Percentiles rank a stretch among this genome's conserved stretches.
Conservation (phyloP, 441 rosid genomes). For the Jatropha multifida region DNA sequence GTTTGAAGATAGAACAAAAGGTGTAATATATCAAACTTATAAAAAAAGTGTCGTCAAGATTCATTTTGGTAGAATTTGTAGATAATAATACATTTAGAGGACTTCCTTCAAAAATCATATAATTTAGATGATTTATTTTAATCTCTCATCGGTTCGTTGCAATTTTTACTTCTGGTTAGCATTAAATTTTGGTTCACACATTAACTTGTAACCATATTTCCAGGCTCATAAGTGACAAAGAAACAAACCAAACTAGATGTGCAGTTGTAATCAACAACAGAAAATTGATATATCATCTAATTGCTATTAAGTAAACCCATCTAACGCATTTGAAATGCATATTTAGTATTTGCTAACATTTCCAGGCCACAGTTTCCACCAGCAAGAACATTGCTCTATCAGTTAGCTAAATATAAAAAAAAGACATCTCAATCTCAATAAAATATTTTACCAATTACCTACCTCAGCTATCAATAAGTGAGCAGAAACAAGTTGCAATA, state of each 20-base stretch:
- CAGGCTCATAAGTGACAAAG: background rate
- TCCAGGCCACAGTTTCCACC: background rate
- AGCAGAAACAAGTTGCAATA: background rate
- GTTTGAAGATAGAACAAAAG: too few species aligned
- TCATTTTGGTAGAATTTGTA: too few species aligned
- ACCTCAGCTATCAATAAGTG: too few species aligned
- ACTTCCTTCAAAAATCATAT: too few species aligned
- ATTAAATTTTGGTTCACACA: too few species aligned
- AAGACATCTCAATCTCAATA: background rate
- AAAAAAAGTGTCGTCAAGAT: too few species aligned
- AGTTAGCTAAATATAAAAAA: background rate
- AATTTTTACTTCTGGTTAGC: too few species aligned
- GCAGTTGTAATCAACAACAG: background rate
- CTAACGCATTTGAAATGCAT: background rate
- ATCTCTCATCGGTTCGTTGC: background rate
- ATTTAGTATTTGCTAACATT: background rate
- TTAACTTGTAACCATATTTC: background rate
- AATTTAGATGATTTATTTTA: too few species aligned
- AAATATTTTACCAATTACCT: too few species aligned
- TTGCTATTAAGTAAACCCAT: background rate
- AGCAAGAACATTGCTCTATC: background rate
- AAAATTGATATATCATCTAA: background rate
- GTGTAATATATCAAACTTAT: too few species aligned
- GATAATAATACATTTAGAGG: too few species aligned
- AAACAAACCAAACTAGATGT: background rate